Evolutionary conservation across 805 yeast genomes (phyloP).

Genomic region (Pachysolen tannophilus): DNA sequence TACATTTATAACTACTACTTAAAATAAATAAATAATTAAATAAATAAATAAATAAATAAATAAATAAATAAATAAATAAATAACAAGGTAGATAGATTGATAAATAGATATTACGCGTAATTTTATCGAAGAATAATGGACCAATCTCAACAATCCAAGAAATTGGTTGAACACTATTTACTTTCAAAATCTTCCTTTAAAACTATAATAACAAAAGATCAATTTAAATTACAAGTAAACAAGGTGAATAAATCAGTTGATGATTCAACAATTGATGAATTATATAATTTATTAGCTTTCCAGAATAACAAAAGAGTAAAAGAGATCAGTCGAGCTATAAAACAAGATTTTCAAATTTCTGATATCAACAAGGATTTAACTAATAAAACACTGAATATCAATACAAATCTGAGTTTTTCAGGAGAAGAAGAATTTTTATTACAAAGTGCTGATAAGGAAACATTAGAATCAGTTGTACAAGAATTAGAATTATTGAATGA

Average conservation of each 20-base stretch:
- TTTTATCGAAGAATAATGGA: too few species aligned
- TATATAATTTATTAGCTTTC: neutral
- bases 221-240: slow-evolving; percentile 1
- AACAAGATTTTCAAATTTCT: neutral
- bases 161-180: slow-evolving; percentile 6
- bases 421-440: neutral
- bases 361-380: too few species aligned
- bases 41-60: too few species aligned
- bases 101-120: too few species aligned
- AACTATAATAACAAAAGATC: slow-evolving; percentile 2
- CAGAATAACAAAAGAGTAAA: slow-evolving; percentile 6
- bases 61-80: too few species aligned
- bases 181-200: slow-evolving; percentile 7
- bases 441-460: slow-evolving; percentile 3
- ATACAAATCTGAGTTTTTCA: neutral
- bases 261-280: neutral
- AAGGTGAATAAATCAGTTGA: neutral
- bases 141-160: neutral
- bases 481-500: slow-evolving; percentile 21
- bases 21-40: too few species aligned
- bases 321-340: slow-evolving; percentile 1
- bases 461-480: slow-evolving; percentile 9
- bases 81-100: too few species aligned
- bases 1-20: too few species aligned
- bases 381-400: neutral